Percentiles rank a stretch among this genome's conserved stretches.
phyloP scores from a whole-genome alignment of 768 basidiomycete species.

The Rhodotorula sphaerocarpa region DNA sequence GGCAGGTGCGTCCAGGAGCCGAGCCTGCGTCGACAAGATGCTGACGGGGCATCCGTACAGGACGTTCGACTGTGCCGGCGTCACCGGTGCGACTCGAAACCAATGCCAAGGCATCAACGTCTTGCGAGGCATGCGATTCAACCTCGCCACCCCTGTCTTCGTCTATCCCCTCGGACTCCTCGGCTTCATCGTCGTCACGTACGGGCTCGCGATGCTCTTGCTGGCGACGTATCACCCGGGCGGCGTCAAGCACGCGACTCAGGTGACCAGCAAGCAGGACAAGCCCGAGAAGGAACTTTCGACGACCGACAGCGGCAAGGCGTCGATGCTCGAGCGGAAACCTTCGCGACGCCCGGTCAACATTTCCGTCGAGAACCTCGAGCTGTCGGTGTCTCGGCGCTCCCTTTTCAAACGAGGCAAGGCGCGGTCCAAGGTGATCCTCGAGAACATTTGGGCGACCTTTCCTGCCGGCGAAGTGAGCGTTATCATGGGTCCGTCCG shows the following conservation, averaged over 20 bases:
- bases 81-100: conserved; percentile 36
- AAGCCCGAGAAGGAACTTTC: conserved; percentile 17
- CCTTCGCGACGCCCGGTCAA: conserved; percentile 41
- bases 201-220: conserved; percentile 41
- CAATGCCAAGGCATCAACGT: conserved; percentile 47
- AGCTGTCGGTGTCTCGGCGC: conserved; percentile 14
- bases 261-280: background rate
- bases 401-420: conserved; percentile 15
- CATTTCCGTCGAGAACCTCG: conserved; percentile 39
- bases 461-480: conserved; percentile 46
- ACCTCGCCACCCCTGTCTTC: conserved; percentile 37
- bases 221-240: conserved; percentile 43
- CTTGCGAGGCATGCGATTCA: conserved; percentile 43
- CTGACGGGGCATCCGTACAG: conserved; percentile 19
- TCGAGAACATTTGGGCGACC: conserved; percentile 41
- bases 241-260: conserved; percentile 42
- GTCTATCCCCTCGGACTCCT: conserved; percentile 38
- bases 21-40: too few species aligned
- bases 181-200: conserved; percentile 41
- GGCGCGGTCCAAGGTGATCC: conserved; percentile 40
- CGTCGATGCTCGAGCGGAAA: background rate
- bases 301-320: background rate
- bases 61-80: conserved; percentile 37
- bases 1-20: too few species aligned
- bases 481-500: conserved; percentile 42